Evolutionary conservation across 2,329 filamentous ascomycete species (phyloP).

Genomic region (Incumbomyces delicatus): DNA sequence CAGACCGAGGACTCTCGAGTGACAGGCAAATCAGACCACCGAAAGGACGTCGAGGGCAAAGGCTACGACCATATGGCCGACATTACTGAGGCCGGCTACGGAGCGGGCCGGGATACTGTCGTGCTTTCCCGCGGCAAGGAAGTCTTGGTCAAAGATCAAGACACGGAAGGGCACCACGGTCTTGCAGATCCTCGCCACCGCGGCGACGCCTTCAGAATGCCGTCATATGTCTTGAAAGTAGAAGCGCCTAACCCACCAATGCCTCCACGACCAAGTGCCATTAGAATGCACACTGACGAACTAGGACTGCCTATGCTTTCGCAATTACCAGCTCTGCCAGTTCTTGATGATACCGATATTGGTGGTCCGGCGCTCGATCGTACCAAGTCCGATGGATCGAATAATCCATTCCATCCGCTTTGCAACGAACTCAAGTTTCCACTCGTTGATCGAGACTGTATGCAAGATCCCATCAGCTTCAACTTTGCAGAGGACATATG

Average conservation of each 20-base stretch:
- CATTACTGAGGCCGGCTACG: slow-evolving; percentile 51
- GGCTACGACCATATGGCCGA: slow-evolving; percentile 66
- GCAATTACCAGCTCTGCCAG: slow-evolving; percentile 60
- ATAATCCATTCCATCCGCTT: slow-evolving; percentile 41
- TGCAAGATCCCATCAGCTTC: slow-evolving; percentile 77
- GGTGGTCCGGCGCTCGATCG: slow-evolving; percentile 55
- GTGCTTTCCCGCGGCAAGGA: slow-evolving; percentile 57
- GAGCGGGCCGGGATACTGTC: slow-evolving; percentile 60
- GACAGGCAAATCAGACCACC: slow-evolving; percentile 53
- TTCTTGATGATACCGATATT: slow-evolving; percentile 70
- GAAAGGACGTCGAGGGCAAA: slow-evolving; percentile 67
- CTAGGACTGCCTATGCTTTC: slow-evolving; percentile 58
- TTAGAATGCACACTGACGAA: slow-evolving; percentile 54
- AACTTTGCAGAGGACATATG: slow-evolving; percentile 81
- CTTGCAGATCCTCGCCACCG: slow-evolving; percentile 42
- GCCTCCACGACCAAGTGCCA: slow-evolving; percentile 49
- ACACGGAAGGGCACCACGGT: slow-evolving; percentile 55
- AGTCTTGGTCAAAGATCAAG: slow-evolving; percentile 56
- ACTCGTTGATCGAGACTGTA: slow-evolving; percentile 77
- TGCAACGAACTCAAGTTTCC: slow-evolving; percentile 61
- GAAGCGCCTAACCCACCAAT: slow-evolving; percentile 39
- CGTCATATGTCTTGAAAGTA: slow-evolving; percentile 22
- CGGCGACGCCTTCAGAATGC: slow-evolving; percentile 25
- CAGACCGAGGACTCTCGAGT: slow-evolving; percentile 49
- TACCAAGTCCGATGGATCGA: slow-evolving; percentile 39